Evolutionary conservation across 768 basidiomycete genomes (phyloP).

Genomic region (Tricholoma furcatifolium): DNA sequence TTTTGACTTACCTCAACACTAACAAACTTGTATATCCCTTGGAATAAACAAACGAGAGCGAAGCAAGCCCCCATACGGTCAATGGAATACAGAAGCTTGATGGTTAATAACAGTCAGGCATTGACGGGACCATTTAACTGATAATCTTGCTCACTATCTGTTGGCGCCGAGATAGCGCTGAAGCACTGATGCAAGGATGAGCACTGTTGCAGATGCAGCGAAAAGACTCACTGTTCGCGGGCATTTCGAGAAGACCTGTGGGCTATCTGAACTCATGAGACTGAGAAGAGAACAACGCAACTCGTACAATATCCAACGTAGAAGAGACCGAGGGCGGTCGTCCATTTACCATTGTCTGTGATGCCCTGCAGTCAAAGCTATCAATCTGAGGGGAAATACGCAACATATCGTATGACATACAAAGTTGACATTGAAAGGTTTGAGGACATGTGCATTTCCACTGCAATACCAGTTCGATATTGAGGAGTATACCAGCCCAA

Average conservation of each 20-base stretch:
- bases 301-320: conserved; percentile 53
- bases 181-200: conserved; percentile 33
- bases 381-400: no score
- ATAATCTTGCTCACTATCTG: conserved; percentile 38
- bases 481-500: not conserved
- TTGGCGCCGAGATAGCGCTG: conserved; percentile 59
- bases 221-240: conserved; percentile 43
- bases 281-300: not conserved
- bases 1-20: conserved; percentile 38
- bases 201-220: no score
- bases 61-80: conserved; percentile 51
- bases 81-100: conserved; percentile 53
- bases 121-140: not conserved
- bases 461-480: conserved; percentile 22
- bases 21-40: conserved; percentile 52
- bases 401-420: conserved; percentile 26
- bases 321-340: conserved; percentile 54
- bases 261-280: no score
- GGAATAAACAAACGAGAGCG: conserved; percentile 52
- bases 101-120: no score
- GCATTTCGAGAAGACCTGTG: conserved; percentile 50
- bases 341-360: conserved; percentile 54
- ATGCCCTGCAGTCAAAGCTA: conserved; percentile 35
- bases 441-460: conserved; percentile 54
- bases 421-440: conserved; percentile 50